A percentile compares a stretch with the other conserved stretches of the same genome.
Evolutionary conservation across 2,329 filamentous ascomycete species (phyloP).

Genomic region (Aureobasidium sp.): DNA sequence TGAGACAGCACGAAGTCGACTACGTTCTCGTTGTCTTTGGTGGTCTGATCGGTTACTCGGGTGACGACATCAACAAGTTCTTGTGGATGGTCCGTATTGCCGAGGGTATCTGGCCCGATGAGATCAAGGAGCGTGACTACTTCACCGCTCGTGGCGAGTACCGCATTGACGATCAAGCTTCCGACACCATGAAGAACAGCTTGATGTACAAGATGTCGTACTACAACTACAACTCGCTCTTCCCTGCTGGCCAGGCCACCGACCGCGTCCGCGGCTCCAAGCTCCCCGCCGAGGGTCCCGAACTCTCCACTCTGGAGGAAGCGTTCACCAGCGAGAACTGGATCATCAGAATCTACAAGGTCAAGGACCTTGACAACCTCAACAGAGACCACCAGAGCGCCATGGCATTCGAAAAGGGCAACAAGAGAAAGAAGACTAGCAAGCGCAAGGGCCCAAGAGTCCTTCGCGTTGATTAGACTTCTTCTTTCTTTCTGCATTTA

Average conservation of each 20-base stretch:
- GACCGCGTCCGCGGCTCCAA: slow-evolving; percentile 80
- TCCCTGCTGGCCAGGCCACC: slow-evolving; percentile 81
- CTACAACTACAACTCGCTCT: slow-evolving; percentile 91
- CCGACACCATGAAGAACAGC: slow-evolving; percentile 97
- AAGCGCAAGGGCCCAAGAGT: slow-evolving; percentile 68
- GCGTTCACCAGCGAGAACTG: slow-evolving; percentile 99
- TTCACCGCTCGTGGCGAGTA: slow-evolving; percentile 94
- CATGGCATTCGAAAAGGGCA: slow-evolving; percentile 65
- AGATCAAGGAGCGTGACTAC: slow-evolving; percentile 94
- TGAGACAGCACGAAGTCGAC: slow-evolving; percentile 97
- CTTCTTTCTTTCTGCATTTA: not conserved
- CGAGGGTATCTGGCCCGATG: slow-evolving; percentile 99
- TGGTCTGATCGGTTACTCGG: slow-evolving; percentile 90
- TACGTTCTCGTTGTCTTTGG: slow-evolving; percentile 98
- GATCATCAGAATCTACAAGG: slow-evolving; percentile 99
- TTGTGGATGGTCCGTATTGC: slow-evolving; percentile 99
- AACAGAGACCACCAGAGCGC: slow-evolving; percentile 75
- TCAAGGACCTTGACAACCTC: slow-evolving; percentile 96
- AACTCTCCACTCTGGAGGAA: slow-evolving; percentile 85
- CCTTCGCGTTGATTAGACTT: slow-evolving; percentile 61
- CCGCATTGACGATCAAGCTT: slow-evolving; percentile 85
- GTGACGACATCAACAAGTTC: slow-evolving; percentile 99
- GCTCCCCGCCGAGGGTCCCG: slow-evolving; percentile 76
- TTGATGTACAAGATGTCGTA: slow-evolving; percentile 99
- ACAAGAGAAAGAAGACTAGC: slow-evolving; percentile 70